Conservation (phyloP, 805 yeast genomes). For the Candida berthetii region DNA sequence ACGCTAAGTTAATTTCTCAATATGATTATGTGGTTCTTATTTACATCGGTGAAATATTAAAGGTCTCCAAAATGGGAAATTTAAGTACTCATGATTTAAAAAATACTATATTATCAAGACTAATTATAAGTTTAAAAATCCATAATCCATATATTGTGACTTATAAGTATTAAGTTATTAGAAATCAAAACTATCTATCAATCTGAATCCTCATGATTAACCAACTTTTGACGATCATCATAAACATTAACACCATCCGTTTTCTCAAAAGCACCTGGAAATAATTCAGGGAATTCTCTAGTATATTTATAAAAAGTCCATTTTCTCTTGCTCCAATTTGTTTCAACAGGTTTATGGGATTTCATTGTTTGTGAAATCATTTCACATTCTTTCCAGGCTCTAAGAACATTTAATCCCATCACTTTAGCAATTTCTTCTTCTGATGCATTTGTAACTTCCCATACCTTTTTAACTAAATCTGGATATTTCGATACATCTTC, state of each 20-base stretch:
- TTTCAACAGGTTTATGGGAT: conserved; percentile 23
- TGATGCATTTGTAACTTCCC: conserved; percentile 30
- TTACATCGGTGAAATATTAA: too few species aligned
- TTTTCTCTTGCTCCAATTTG: conserved; percentile 34
- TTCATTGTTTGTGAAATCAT: conserved; percentile 19
- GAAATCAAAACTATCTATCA: too few species aligned
- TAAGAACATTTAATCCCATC: conserved; percentile 39
- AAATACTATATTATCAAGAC: too few species aligned
- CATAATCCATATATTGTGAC: too few species aligned
- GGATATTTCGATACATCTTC: conserved; percentile 54
- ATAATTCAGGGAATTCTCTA: conserved; percentile 30
- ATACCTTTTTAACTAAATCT: conserved; percentile 30
- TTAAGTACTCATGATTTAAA: too few species aligned
- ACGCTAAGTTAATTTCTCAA: too few species aligned
- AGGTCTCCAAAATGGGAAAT: too few species aligned
- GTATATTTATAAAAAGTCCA: conserved; percentile 34
- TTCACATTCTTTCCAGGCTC: conserved; percentile 42
- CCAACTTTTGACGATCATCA: neutral
- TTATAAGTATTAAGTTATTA: too few species aligned
- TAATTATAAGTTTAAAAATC: too few species aligned
- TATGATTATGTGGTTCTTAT: too few species aligned
- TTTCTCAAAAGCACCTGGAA: conserved; percentile 24
- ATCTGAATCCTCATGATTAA: too few species aligned
- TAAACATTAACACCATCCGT: conserved; percentile 1
- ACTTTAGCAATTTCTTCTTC: conserved; percentile 37